phyloP scores from a whole-genome alignment of 2,329 filamentous ascomycete genomes.

The Nemania serpens region DNA sequence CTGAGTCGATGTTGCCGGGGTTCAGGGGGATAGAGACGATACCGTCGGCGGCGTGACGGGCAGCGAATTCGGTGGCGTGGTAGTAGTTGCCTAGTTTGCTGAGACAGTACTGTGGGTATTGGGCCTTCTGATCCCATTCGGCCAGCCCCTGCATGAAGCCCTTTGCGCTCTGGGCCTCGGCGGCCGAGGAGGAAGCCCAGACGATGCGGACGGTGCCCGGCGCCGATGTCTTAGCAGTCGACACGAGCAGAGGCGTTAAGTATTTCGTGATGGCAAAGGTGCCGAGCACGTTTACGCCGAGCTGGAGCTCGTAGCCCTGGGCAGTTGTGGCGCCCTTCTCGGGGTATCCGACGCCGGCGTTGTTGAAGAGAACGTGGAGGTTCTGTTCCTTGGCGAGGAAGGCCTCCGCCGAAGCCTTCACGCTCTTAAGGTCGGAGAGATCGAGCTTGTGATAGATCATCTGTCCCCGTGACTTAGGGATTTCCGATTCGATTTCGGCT shows the following conservation, averaged over 20 bases:
- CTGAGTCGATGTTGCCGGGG: conserved; percentile 24
- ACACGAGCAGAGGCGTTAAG: conserved; percentile 26
- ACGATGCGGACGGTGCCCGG: conserved; percentile 30
- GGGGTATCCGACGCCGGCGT: conserved; percentile 18
- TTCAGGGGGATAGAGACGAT: conserved; percentile 20
- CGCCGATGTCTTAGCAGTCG: conserved; percentile 17
- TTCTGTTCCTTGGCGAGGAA: conserved; percentile 21
- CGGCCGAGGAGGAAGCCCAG: conserved; percentile 24
- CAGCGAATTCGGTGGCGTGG: conserved; percentile 20
- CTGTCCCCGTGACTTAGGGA: conserved; percentile 6
- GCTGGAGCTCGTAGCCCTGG: conserved; percentile 36
- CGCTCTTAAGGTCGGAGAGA: conserved; percentile 17
- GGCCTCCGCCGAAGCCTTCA: conserved; percentile 19
- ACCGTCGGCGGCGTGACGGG: conserved; percentile 23
- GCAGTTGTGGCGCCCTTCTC: conserved; percentile 24
- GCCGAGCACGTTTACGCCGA: conserved; percentile 34
- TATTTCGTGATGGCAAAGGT: conserved; percentile 33
- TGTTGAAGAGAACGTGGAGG: conserved; percentile 29
- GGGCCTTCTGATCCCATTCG: background rate
- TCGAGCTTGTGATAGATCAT: conserved; percentile 20
- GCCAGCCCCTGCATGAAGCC: background rate
- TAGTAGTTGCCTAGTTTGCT: conserved; percentile 19
- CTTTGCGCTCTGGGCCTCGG: background rate
- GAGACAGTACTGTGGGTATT: background rate
- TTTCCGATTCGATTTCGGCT: conserved; percentile 7